Percentiles rank a stretch among this genome's conserved stretches.
Evolutionary conservation across 768 basidiomycete species (phyloP).

Genomic region (Boletellus ananiceps): DNA sequence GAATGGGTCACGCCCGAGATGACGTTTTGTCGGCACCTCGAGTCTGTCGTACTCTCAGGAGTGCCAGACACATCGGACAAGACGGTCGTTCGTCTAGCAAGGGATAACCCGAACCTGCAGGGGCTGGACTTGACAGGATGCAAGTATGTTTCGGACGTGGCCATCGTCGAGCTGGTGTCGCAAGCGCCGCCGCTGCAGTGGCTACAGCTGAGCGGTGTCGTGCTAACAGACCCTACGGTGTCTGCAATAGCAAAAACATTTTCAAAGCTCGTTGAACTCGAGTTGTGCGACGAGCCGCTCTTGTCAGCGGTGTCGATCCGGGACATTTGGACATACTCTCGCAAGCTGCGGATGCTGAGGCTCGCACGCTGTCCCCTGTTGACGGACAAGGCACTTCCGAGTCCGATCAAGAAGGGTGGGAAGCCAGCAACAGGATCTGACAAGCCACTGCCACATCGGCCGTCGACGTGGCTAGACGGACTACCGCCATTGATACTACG

Average conservation of each 20-base stretch:
- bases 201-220: slow-evolving; percentile 65
- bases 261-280: slow-evolving; percentile 75
- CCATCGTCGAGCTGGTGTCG: slow-evolving; percentile 65
- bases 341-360: slow-evolving; percentile 70
- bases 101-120: slow-evolving; percentile 59
- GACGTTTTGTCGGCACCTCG: slow-evolving; percentile 56
- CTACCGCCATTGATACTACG: slow-evolving; percentile 62
- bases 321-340: slow-evolving; percentile 79
- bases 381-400: slow-evolving; percentile 78
- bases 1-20: slow-evolving; percentile 57
- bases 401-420: slow-evolving; percentile 35
- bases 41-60: slow-evolving; percentile 66
- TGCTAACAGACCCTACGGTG: slow-evolving; percentile 58
- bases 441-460: slow-evolving; percentile 53
- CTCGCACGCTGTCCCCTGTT: slow-evolving; percentile 73
- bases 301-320: slow-evolving; percentile 67
- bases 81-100: slow-evolving; percentile 60
- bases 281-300: slow-evolving; percentile 64
- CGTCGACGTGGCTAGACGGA: slow-evolving; percentile 55
- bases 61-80: slow-evolving; percentile 63
- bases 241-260: slow-evolving; percentile 71
- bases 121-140: slow-evolving; percentile 78
- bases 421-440: slow-evolving; percentile 29
- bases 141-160: slow-evolving; percentile 69
- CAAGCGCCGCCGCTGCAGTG: slow-evolving; percentile 66